A percentile compares a stretch with the other conserved stretches of the same genome.
Conservation (phyloP, 2,329 filamentous ascomycete species). For the Arthrobotrys sinensis region DNA sequence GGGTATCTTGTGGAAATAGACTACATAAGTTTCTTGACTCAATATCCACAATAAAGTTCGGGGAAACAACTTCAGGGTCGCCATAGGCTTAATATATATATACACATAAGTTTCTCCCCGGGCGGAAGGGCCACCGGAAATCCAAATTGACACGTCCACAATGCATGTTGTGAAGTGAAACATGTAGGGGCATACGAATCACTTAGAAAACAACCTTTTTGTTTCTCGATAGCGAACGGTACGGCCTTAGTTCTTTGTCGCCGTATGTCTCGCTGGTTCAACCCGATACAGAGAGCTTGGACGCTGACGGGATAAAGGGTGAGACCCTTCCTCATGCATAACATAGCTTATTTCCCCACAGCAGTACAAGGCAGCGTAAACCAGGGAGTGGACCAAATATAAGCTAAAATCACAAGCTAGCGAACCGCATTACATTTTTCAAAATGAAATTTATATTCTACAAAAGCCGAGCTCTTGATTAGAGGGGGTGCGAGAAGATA, state of each 20-base stretch:
- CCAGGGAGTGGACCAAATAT: not conserved
- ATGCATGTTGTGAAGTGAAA: not conserved
- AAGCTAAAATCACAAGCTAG: not conserved
- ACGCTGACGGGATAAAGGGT: constrained; percentile 42
- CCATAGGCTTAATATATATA: constrained; percentile 39
- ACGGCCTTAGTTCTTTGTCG: constrained; percentile 23
- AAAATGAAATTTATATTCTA: constrained; percentile 12
- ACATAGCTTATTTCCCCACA: constrained; percentile 12
- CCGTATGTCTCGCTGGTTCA: constrained; percentile 32
- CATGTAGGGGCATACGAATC: not conserved
- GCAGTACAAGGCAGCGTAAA: constrained; percentile 24
- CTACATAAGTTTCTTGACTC: not conserved
- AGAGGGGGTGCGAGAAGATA: constrained; percentile 25
- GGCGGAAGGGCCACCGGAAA: not conserved
- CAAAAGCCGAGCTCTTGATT: too few relatives aligned
- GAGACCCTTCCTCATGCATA: constrained; percentile 40
- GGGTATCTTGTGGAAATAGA: constrained; percentile 1
- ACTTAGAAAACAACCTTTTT: constrained; percentile 4
- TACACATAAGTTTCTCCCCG: constrained; percentile 12
- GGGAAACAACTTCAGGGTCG: not conserved
- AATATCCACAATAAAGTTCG: not conserved
- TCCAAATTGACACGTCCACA: not conserved
- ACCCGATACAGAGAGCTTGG: constrained; percentile 41
- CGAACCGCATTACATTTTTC: constrained; percentile 24
- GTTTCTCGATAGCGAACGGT: constrained; percentile 21